Evolutionary conservation across 148 eudicot genomes (phyloP), one percentile per base, ranked within the genome.

Genomic region (Vaccinium darrowii): DNA sequence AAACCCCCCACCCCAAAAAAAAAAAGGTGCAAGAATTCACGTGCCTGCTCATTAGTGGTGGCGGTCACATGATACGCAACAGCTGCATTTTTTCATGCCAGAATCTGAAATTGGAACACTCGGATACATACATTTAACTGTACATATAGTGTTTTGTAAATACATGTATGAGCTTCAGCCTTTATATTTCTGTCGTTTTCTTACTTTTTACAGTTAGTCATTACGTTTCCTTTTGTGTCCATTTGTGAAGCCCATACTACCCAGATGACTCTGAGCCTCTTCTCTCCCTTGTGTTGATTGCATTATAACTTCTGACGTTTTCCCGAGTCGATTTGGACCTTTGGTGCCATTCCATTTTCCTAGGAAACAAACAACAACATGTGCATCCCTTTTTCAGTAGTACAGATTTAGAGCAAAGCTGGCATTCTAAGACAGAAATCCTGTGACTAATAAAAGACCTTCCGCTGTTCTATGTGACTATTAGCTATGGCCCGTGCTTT

Each of bases 41-140:
- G 50, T 81, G 50, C 43, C 76, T 81, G 77, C 43, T 65, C 8
- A 14, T 12, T 11, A 39, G 56, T 30, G 72, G 14, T 7, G 4
- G 58, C 78, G 30, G 60, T 86, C 84, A 82, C 84, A 86, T 76
- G 82, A 56, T 62, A 62, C 23, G 76, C 54, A 15, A 76, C 15
- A n/a, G 23, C 62, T 25, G 47, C 39, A 78, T 77, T 50, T 77
- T 50, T 63, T 63, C 21, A 11, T 12, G 27, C 12, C 14, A 52
- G 33, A 21, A 52, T 10, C 76, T 14, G 49, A 72, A 67, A 33
- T 14, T 30, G 12, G 18, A 72, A 33, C 5, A 43, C 30, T 33
- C 21, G 15, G 43, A 13, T 12, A 72, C 8, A 72, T 14, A 27
- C 15, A 27, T 27, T 1, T 43, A 8, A 51, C 53, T 25, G 3